phyloP scores from a whole-genome alignment of 306 rosid species.

The Vigna radiata region DNA sequence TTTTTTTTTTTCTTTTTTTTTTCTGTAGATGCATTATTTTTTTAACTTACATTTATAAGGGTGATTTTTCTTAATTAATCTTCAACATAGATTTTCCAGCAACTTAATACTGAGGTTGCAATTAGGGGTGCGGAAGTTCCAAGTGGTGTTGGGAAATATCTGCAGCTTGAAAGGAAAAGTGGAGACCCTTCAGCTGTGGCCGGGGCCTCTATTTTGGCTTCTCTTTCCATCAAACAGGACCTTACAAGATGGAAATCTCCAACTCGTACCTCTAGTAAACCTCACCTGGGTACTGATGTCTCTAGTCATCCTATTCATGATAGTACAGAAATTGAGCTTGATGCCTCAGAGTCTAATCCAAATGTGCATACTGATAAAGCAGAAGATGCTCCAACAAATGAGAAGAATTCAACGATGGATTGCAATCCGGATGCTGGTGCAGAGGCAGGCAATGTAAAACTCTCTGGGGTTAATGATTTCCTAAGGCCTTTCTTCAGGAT shows the following conservation, averaged over 20 bases:
- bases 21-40: neutral
- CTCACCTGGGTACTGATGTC: constrained; percentile 59
- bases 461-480: constrained; percentile 96
- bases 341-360: constrained; percentile 68
- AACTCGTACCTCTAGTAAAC: constrained; percentile 56
- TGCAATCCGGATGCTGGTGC: constrained; percentile 67
- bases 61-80: constrained; percentile 57
- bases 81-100: constrained; percentile 72
- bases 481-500: constrained; percentile 92
- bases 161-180: constrained; percentile 69
- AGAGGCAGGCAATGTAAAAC: constrained; percentile 96
- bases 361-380: constrained; percentile 65
- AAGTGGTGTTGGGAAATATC: constrained; percentile 62
- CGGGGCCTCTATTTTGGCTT: constrained; percentile 93
- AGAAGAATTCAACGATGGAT: constrained; percentile 65
- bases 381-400: constrained; percentile 58
- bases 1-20: neutral
- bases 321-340: constrained; percentile 68
- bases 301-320: constrained; percentile 66
- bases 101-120: constrained; percentile 58
- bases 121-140: constrained; percentile 66
- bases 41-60: constrained; percentile 30
- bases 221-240: constrained; percentile 76
- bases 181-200: constrained; percentile 91
- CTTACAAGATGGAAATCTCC: constrained; percentile 74